A percentile compares a stretch with the other conserved stretches of the same genome.
Evolutionary conservation across 768 basidiomycete genomes (phyloP).

Genomic region (Serendipita vermifera): DNA sequence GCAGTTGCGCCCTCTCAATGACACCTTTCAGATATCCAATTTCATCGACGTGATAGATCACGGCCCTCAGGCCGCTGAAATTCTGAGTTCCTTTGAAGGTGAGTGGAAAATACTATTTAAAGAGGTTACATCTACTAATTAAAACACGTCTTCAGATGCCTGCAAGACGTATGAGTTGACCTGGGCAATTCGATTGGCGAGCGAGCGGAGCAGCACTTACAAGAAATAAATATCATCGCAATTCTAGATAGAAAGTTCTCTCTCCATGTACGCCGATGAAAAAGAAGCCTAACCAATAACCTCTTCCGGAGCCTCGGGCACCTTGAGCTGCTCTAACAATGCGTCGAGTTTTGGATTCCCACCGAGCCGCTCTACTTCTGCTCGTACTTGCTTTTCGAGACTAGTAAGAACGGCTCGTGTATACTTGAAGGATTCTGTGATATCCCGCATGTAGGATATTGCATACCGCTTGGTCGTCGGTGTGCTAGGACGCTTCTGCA

Average conservation of each 20-base stretch:
- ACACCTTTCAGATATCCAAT: slow-evolving; percentile 50
- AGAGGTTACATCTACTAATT: neutral
- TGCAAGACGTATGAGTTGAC: slow-evolving; percentile 82
- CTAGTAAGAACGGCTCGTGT: slow-evolving; percentile 54
- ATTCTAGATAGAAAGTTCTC: too few relatives aligned
- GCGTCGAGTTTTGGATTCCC: slow-evolving; percentile 49
- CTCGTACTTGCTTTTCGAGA: slow-evolving; percentile 52
- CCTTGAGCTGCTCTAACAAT: slow-evolving; percentile 18
- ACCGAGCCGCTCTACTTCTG: slow-evolving; percentile 60
- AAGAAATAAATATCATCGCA: neutral
- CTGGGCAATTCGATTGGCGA: slow-evolving; percentile 80
- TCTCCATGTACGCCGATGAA: too few relatives aligned
- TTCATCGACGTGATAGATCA: slow-evolving; percentile 86
- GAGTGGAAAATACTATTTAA: slow-evolving; percentile 16
- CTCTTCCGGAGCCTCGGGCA: neutral
- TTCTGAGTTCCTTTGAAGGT: slow-evolving; percentile 81
- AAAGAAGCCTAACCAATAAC: too few relatives aligned
- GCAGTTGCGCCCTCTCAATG: too few relatives aligned
- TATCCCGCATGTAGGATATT: slow-evolving; percentile 61
- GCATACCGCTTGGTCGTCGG: slow-evolving; percentile 69
- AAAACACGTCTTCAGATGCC: slow-evolving; percentile 41
- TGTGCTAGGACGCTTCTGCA: slow-evolving; percentile 76
- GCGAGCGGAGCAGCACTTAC: slow-evolving; percentile 29
- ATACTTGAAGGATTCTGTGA: slow-evolving; percentile 80
- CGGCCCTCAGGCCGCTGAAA: slow-evolving; percentile 64